Percentiles rank a stretch among this genome's conserved stretches.
phyloP scores from a whole-genome alignment of 257 asterid species.

The Solanum pinnatisectum region DNA sequence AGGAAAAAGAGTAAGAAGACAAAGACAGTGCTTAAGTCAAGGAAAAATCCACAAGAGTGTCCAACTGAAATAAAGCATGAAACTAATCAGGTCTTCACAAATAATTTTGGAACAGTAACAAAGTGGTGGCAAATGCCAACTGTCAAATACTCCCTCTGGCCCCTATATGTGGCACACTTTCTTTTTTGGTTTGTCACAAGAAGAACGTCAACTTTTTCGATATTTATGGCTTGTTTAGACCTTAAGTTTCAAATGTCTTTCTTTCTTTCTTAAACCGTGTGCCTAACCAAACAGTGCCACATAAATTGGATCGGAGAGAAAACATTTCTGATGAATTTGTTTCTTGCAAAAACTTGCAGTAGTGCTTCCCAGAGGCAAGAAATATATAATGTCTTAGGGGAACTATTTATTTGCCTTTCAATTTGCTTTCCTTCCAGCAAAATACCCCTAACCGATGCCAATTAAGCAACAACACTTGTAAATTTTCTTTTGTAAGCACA shows the following conservation, averaged over 20 bases:
- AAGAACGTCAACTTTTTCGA: background rate
- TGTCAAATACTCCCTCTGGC: background rate
- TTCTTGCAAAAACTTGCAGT: background rate
- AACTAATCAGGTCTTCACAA: background rate
- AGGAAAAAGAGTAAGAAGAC: background rate
- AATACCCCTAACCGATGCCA: background rate
- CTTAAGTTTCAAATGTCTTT: background rate
- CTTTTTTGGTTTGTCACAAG: background rate
- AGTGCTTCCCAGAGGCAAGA: background rate
- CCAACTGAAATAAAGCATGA: background rate
- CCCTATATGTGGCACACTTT: background rate
- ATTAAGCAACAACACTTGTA: background rate
- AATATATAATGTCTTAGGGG: background rate
- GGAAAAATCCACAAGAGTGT: background rate
- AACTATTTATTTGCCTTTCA: background rate
- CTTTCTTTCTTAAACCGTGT: background rate
- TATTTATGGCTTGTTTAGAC: background rate
- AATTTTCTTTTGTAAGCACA: background rate
- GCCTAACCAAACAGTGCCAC: background rate
- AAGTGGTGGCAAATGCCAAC: background rate
- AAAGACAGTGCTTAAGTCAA: background rate
- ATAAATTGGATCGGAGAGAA: background rate
- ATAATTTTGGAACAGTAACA: background rate
- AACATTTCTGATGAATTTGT: background rate
- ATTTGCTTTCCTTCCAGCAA: background rate